phyloP scores from a whole-genome alignment of 2,329 filamentous ascomycete genomes.

The Dactylonectria macrodidyma region DNA sequence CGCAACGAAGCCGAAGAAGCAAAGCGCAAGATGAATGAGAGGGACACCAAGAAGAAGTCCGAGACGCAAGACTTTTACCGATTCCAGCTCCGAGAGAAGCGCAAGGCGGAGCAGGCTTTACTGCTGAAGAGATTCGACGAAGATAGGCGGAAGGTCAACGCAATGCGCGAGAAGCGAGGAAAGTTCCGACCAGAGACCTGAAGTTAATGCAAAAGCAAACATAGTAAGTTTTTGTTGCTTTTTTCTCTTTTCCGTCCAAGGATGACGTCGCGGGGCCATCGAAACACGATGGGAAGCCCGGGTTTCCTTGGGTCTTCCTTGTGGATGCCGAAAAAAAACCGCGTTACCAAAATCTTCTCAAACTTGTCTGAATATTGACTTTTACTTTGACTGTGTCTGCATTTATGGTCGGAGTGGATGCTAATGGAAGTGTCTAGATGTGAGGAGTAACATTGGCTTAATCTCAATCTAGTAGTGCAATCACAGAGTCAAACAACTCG shows the following conservation, averaged over 20 bases:
- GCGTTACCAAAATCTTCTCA: constrained; percentile 77
- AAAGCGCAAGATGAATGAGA: constrained; percentile 72
- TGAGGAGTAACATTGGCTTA: constrained; percentile 9
- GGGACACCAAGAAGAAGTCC: constrained; percentile 73
- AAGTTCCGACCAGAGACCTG: constrained; percentile 70
- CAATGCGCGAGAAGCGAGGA: constrained; percentile 78
- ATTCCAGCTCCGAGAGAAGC: constrained; percentile 85
- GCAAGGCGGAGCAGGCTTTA: constrained; percentile 80
- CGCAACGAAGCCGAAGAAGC: constrained; percentile 78
- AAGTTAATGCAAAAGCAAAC: constrained; percentile 34
- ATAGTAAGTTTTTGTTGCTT: constrained; percentile 28
- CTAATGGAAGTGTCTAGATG: constrained; percentile 10
- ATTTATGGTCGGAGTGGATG: constrained; percentile 10
- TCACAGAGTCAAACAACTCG: not conserved
- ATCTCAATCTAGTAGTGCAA: not conserved
- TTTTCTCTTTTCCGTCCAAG: constrained; percentile 44
- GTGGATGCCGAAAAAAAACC: constrained; percentile 74
- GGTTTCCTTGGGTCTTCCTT: constrained; percentile 45
- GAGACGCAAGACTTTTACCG: constrained; percentile 84
- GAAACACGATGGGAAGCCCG: constrained; percentile 45
- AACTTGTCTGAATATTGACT: constrained; percentile 65
- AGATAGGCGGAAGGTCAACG: constrained; percentile 79
- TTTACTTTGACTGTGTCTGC: constrained; percentile 13
- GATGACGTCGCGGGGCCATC: constrained; percentile 72
- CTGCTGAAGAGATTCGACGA: constrained; percentile 81